These are phyloP conservation scores for Grigorovia humatica DNA, from an alignment of 805 yeast genomes.

Conservation along the genomic window DNA sequence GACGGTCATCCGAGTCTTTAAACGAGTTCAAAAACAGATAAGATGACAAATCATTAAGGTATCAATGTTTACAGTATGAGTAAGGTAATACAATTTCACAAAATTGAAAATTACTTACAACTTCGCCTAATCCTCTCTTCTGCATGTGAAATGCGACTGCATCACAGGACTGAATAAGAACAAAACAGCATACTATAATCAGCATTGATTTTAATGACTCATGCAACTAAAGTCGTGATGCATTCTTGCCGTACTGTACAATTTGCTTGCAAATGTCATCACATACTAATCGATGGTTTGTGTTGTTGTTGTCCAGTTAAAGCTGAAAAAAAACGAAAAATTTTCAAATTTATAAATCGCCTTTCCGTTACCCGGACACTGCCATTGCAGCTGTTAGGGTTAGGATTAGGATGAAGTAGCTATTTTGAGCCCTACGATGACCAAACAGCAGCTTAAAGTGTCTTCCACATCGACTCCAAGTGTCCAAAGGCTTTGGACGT, in stretches of 20 bases:
- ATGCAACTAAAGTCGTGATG: neutral
- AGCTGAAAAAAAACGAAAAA: neutral
- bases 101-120: conserved; percentile 7
- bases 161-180: neutral
- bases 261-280: neutral
- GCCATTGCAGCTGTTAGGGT: neutral
- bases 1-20: neutral
- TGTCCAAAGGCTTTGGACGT: no score
- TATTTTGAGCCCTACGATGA: neutral
- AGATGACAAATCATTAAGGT: conserved; percentile 5
- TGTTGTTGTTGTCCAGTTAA: neutral
- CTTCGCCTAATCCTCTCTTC: neutral
- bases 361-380: neutral
- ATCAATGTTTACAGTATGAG: conserved; percentile 9
- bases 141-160: neutral
- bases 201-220: conserved; percentile 8
- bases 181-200: neutral
- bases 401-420: neutral
- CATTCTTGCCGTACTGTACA: neutral
- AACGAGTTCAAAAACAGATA: neutral
- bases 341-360: neutral
- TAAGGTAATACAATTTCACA: conserved; percentile 9
- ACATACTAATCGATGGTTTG: neutral
- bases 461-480: no score
- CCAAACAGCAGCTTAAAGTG: neutral